A percentile compares a stretch with the other conserved stretches of the same genome.
Evolutionary conservation across 345 rosid species (phyloP).

Genomic region (Bruguiera parviflora): DNA sequence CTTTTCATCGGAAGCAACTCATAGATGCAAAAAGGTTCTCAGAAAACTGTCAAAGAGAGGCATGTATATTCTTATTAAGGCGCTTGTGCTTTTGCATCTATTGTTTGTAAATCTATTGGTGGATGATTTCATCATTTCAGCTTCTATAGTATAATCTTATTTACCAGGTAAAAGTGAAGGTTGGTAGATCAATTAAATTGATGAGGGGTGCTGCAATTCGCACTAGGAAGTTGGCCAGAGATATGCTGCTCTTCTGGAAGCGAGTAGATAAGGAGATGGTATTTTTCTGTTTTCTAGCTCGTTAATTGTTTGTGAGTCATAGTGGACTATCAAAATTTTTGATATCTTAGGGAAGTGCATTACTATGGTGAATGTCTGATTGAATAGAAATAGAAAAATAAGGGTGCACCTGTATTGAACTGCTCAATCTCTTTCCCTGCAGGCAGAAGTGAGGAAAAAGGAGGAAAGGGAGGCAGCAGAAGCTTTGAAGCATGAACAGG

Average conservation of each 20-base stretch:
- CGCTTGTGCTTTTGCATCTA: background rate
- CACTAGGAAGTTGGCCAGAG: constrained; percentile 95
- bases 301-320: background rate
- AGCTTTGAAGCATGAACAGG: constrained; percentile 96
- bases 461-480: constrained; percentile 98
- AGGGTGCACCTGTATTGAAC: background rate
- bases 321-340: background rate
- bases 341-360: background rate
- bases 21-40: constrained; percentile 91
- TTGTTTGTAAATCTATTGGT: background rate
- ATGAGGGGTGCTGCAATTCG: constrained; percentile 89
- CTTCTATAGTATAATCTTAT: constrained; percentile 18
- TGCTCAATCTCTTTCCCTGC: constrained; percentile 11
- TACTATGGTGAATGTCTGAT: background rate
- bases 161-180: constrained; percentile 79
- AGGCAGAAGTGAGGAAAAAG: constrained; percentile 95
- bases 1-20: constrained; percentile 80
- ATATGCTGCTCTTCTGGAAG: constrained; percentile 95
- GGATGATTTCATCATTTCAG: constrained; percentile 1
- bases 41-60: constrained; percentile 97
- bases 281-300: constrained; percentile 20
- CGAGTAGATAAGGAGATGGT: constrained; percentile 98
- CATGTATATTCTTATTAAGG: constrained; percentile 8
- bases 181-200: constrained; percentile 78
- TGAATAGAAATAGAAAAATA: background rate